phyloP scores from a whole-genome alignment of 257 asterid genomes.

The Solanum raphanifolium region DNA sequence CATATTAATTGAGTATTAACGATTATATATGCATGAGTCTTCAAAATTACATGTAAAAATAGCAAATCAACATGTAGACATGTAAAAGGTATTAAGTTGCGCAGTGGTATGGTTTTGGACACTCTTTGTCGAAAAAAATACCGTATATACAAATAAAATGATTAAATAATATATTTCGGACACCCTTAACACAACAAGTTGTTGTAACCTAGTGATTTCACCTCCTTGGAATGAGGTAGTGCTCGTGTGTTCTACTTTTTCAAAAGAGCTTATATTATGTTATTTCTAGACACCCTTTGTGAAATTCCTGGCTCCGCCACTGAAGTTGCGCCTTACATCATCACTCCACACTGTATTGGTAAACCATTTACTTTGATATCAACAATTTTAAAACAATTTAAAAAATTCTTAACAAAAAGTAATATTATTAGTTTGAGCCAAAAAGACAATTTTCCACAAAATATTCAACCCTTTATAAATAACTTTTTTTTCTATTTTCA shows the following conservation, averaged over 20 bases:
- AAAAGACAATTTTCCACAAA: not conserved
- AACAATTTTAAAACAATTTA: not conserved
- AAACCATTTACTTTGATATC: not conserved
- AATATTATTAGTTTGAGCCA: not conserved
- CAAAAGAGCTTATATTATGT: no score
- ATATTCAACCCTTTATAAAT: not conserved
- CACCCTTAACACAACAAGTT: not conserved
- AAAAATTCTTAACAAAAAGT: not conserved
- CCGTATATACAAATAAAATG: no score
- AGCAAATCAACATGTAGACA: not conserved
- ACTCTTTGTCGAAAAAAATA: no score
- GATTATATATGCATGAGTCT: not conserved
- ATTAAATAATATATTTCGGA: no score
- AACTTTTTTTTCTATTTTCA: not conserved
- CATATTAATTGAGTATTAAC: not conserved
- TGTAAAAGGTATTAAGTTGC: not conserved
- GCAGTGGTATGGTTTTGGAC: not conserved
- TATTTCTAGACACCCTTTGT: no score
- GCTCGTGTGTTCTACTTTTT: no score
- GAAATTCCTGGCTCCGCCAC: no score
- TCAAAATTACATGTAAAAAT: not conserved
- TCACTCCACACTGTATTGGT: not conserved
- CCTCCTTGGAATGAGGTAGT: no score
- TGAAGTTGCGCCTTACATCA: not conserved
- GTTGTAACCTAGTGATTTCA: no score